Evolutionary conservation across 306 rosid genomes (phyloP).

Genomic region (Castanea crenata): DNA sequence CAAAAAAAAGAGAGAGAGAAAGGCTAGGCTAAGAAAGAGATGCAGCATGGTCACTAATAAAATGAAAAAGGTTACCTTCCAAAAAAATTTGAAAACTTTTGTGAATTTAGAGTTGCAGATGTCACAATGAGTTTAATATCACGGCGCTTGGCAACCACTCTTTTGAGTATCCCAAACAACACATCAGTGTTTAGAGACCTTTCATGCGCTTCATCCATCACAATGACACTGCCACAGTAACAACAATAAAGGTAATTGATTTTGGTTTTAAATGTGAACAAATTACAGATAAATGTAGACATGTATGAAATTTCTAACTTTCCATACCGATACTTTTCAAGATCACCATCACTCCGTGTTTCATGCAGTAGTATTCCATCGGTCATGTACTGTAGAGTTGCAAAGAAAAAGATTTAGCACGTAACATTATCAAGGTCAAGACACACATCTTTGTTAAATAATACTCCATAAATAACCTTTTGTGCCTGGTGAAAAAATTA

Average conservation of each 20-base stretch:
- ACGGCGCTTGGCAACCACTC: conserved; percentile 91
- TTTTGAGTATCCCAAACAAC: conserved; percentile 88
- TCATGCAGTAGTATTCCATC: conserved; percentile 98
- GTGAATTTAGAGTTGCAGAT: conserved; percentile 92
- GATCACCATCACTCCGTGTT: conserved; percentile 91
- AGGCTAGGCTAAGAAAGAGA: conserved; percentile 5
- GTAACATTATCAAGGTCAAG: conserved; percentile 6
- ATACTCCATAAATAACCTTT: background rate
- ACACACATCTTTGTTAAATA: background rate
- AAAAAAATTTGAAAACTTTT: conserved; percentile 86
- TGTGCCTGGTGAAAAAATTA: background rate
- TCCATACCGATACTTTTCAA: conserved; percentile 91
- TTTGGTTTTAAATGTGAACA: conserved; percentile 11
- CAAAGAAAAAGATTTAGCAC: conserved; percentile 27
- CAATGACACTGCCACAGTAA: conserved; percentile 70
- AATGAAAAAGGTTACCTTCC: conserved; percentile 68
- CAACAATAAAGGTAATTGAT: conserved; percentile 16
- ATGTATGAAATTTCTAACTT: background rate
- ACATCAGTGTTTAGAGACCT: conserved; percentile 93
- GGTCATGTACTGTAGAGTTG: conserved; percentile 84
- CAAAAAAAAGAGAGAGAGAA: too few species aligned
- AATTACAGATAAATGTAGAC: background rate
- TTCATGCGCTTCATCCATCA: conserved; percentile 99
- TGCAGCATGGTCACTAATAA: background rate
- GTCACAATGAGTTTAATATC: conserved; percentile 97